Conservation (phyloP, 805 yeast genomes). For the Ogataea haglerorum region DNA sequence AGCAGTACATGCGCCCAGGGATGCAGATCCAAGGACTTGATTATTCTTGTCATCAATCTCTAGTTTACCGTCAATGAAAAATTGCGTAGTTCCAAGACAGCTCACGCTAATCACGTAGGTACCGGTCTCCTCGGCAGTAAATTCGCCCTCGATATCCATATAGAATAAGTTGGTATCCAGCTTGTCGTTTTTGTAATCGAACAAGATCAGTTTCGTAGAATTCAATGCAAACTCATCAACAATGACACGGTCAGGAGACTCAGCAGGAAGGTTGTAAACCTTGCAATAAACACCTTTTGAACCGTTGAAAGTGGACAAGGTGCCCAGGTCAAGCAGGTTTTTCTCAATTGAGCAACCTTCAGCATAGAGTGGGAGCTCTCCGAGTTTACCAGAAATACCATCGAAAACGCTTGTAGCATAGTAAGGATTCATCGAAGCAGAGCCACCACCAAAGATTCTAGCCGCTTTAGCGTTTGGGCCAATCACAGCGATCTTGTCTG, state of each 20-base stretch:
- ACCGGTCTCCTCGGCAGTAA: constrained; percentile 36
- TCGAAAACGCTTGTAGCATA: constrained; percentile 16
- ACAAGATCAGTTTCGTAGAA: constrained; percentile 18
- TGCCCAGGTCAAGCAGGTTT: constrained; percentile 18
- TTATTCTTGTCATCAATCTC: constrained; percentile 44
- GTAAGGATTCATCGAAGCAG: constrained; percentile 41
- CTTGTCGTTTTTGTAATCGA: constrained; percentile 25
- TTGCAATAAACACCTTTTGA: constrained; percentile 28
- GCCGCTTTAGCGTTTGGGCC: constrained; percentile 57
- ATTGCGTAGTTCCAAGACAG: constrained; percentile 40
- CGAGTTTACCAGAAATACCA: constrained; percentile 21
- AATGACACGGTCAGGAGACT: constrained; percentile 21
- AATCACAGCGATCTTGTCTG: constrained; percentile 46
- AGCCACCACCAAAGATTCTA: constrained; percentile 60
- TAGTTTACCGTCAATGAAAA: constrained; percentile 41
- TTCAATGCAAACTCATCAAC: constrained; percentile 28
- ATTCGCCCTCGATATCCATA: constrained; percentile 38
- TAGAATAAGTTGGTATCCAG: constrained; percentile 31
- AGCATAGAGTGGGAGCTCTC: constrained; percentile 27
- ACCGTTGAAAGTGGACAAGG: constrained; percentile 17
- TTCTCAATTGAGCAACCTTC: constrained; percentile 33
- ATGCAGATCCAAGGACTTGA: constrained; percentile 38
- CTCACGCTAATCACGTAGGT: constrained; percentile 40
- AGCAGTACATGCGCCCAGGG: constrained; percentile 35
- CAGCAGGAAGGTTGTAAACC: constrained; percentile 30